These are phyloP conservation scores for Smallanthus sonchifolius DNA, from an alignment of 129 eudicot species.

Conservation along the genomic window DNA sequence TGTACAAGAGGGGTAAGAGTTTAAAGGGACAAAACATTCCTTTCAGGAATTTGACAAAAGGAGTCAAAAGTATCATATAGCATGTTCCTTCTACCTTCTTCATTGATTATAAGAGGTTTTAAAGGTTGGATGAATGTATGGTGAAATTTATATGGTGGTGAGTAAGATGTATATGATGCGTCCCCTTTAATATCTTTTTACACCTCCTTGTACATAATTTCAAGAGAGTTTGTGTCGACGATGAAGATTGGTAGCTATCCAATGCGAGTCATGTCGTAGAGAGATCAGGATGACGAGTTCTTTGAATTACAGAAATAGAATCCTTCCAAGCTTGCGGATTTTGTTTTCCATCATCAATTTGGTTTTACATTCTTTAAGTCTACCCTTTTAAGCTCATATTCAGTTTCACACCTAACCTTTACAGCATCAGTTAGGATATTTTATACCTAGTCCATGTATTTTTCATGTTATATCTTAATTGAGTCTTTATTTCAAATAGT, in stretches of 20 bases:
- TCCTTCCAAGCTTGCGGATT: not conserved
- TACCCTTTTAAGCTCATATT: no score
- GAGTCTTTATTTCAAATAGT: not conserved
- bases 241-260: not conserved
- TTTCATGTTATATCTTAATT: no score
- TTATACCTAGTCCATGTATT: no score
- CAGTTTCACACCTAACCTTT: not conserved
- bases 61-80: constrained; percentile 5
- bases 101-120: not conserved
- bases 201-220: not conserved
- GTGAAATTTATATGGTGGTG: not conserved
- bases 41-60: not conserved
- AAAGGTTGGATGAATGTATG: not conserved
- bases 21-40: not conserved
- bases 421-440: not conserved
- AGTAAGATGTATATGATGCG: not conserved
- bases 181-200: not conserved
- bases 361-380: no score
- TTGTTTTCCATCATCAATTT: no score
- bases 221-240: not conserved
- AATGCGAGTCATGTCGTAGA: not conserved
- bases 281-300: not conserved
- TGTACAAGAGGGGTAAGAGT: constrained; percentile 3
- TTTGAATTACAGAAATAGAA: not conserved
- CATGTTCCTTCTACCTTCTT: not conserved